phyloP scores from a whole-genome alignment of 371 early-diverging fungal species.

The Batkoa obscura region DNA sequence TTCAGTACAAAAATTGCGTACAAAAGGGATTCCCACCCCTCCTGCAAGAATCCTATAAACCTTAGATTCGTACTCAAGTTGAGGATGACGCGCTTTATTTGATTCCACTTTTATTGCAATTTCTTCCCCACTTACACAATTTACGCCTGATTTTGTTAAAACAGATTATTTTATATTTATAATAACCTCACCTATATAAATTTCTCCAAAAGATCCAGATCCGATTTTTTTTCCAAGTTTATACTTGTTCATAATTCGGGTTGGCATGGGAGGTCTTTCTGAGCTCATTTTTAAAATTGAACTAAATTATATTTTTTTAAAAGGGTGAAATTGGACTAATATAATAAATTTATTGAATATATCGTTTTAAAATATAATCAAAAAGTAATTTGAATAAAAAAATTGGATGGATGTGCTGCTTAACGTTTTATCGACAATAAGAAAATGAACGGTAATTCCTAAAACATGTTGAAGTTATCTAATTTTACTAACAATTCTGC shows the following conservation, averaged over 20 bases:
- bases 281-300: too few species aligned
- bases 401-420: too few species aligned
- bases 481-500: too few species aligned
- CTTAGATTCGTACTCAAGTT: slow-evolving; percentile 91
- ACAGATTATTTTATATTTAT: not conserved
- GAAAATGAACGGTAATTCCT: too few species aligned
- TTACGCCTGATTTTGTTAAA: slow-evolving; percentile 42
- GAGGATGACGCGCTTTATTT: slow-evolving; percentile 83
- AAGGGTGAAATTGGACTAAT: too few species aligned
- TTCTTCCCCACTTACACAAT: slow-evolving; percentile 82
- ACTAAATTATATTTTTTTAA: too few species aligned
- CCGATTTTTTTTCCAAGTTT: slow-evolving; percentile 94
- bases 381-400: too few species aligned
- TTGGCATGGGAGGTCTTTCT: not conserved
- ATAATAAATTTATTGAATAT: too few species aligned
- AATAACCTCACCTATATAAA: slow-evolving; percentile 66
- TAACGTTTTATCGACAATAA: too few species aligned
- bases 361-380: too few species aligned
- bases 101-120: slow-evolving; percentile 94
- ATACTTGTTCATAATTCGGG: slow-evolving; percentile 67
- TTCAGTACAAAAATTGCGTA: slow-evolving; percentile 84
- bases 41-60: slow-evolving; percentile 89
- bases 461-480: too few species aligned
- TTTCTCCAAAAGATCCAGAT: slow-evolving; percentile 98
- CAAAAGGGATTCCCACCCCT: slow-evolving; percentile 90